Evolutionary conservation across 257 asterid genomes (phyloP).

Genomic region (Ballota nigra): DNA sequence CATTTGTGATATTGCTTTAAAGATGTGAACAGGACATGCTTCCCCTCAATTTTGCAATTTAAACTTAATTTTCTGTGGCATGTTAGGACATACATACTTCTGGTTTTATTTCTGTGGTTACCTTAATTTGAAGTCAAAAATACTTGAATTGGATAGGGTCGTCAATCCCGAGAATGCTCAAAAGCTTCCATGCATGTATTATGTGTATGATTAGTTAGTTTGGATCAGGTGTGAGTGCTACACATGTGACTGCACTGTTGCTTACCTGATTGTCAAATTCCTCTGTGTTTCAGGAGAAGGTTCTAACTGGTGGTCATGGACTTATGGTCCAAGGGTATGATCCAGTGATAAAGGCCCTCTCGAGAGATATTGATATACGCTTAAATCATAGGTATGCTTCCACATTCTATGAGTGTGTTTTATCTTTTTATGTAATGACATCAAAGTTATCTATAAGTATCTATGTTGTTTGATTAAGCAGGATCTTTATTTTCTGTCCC

Average conservation of each 20-base stretch:
- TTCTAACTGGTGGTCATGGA: constrained; percentile 98
- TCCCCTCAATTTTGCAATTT: background rate
- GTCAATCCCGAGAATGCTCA: background rate
- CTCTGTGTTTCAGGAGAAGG: constrained; percentile 65
- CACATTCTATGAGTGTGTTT: constrained; percentile 4
- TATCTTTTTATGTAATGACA: background rate
- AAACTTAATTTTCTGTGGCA: background rate
- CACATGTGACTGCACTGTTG: constrained; percentile 9
- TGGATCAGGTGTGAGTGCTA: background rate
- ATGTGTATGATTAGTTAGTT: background rate
- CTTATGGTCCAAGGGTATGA: constrained; percentile 96
- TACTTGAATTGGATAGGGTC: constrained; percentile 1
- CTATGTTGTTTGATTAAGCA: constrained; percentile 1
- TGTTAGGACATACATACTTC: background rate
- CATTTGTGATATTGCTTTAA: background rate
- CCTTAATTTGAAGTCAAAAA: background rate
- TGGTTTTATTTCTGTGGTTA: background rate
- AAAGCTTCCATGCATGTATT: background rate
- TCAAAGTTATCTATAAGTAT: background rate
- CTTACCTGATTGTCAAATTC: constrained; percentile 10
- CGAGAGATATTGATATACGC: constrained; percentile 79
- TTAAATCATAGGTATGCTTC: constrained; percentile 75
- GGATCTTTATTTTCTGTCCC: background rate
- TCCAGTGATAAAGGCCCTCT: constrained; percentile 74
- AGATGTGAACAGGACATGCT: background rate